These are phyloP conservation scores for Hordeum pubiflorum DNA, from an alignment of 202 grass and related monocot genomes.

Conservation along the genomic window DNA sequence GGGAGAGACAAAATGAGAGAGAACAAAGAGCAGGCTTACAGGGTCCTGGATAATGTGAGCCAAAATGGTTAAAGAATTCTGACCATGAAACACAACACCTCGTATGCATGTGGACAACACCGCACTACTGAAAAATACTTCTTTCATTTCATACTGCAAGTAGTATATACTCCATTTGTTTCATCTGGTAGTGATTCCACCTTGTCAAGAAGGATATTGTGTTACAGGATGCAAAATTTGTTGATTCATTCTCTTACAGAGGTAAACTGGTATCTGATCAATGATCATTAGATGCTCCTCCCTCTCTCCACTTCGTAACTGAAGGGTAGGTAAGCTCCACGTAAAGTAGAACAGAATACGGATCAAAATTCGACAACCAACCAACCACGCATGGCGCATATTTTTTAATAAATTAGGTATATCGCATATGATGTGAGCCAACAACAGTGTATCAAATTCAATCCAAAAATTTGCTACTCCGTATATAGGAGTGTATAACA, in stretches of 20 bases:
- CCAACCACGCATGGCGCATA: neutral
- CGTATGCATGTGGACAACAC: neutral
- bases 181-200: neutral
- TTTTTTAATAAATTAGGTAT: neutral
- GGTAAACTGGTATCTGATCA: neutral
- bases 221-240: neutral
- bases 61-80: neutral
- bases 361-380: neutral
- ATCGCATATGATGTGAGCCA: neutral
- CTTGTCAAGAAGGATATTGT: neutral
- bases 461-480: neutral
- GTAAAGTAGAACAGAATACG: neutral
- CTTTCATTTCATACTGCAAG: neutral
- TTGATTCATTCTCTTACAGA: neutral
- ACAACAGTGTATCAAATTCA: neutral
- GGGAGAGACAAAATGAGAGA: neutral
- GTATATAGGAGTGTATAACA: neutral
- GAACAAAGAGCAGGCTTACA: neutral
- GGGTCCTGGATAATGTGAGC: neutral
- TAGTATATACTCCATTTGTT: neutral
- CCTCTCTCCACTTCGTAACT: neutral
- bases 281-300: neutral
- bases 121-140: neutral
- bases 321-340: neutral
- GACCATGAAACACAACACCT: neutral